Evolutionary conservation across 192 early-diverging fungal genomes (phyloP), one percentile per base, ranked within the genome.

Genomic region (Backusella macrospora): DNA sequence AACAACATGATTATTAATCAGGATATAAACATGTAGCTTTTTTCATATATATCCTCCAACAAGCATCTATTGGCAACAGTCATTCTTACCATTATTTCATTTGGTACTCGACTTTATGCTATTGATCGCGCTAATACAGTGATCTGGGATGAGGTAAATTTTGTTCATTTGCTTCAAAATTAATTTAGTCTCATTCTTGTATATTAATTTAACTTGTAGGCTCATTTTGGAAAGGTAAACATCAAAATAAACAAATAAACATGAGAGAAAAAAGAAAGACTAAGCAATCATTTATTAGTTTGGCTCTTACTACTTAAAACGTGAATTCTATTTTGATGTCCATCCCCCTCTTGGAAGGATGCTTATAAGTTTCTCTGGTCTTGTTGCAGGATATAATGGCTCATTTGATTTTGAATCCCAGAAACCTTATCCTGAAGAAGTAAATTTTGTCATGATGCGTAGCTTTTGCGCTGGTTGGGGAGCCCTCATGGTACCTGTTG

Each of bases 281-380:
- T 52, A 52, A 52, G 5, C 21, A 2, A 3, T 6, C 18, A 52
- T 52, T 9, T 34, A 34, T 34, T 89, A 98, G 88, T 99, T 99
- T 84, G 98, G 91, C 9, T 94, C 92, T 10, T 84, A 96, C 78
- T 99, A 99, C 80, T 78, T 99, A 47, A 97, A 98, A 67, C 80
- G 86, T 26, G 92, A 92, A 48, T 99, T 98, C 76, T 99, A 98
- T 76, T 96, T 95, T 78, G 98, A 99, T 83, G 97, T 99, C 0
- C 98, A 99, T 77, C 98, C 98, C 39, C 97, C 98, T 6, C 82
- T 98, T 72, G 97, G 97, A 55, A 99, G 98, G 85, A 98, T 98
- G 88, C 83, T 99, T 34, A 88, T 96, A 21, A 96, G 91, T 1
- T 79, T 98, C 12, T 88, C 96, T 6, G 98, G 94, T 52, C 64